Percentiles rank a stretch among this genome's conserved stretches.
These are phyloP conservation scores for Neurospora cerealis DNA, from an alignment of 495 filamentous ascomycete species.

Conservation along the genomic window DNA sequence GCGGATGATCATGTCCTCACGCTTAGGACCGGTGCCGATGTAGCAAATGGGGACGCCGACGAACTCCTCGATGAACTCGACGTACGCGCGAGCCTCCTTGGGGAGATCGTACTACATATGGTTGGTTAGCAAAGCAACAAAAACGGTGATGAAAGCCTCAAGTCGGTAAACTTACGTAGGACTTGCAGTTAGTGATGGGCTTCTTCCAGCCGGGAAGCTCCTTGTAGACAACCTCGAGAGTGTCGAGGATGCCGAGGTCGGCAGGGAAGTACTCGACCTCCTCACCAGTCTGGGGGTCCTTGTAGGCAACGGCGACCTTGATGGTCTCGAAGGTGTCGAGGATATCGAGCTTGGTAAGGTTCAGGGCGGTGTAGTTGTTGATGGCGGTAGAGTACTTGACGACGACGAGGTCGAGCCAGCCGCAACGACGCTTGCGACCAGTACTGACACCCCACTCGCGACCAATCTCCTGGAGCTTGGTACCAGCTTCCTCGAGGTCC, in stretches of 20 bases:
- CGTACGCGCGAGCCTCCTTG: conserved; percentile 61
- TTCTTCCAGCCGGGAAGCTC: conserved; percentile 71
- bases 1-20: conserved; percentile 42
- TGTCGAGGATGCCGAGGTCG: conserved; percentile 22
- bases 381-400: conserved; percentile 61
- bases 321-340: conserved; percentile 76
- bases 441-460: conserved; percentile 66
- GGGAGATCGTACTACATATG: conserved; percentile 54
- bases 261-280: conserved; percentile 30
- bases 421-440: conserved; percentile 73
- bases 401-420: conserved; percentile 88
- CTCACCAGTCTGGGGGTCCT: conserved; percentile 32
- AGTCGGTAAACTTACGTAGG: conserved; percentile 7
- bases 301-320: conserved; percentile 69
- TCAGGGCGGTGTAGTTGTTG: conserved; percentile 68
- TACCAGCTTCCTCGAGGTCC: conserved; percentile 47
- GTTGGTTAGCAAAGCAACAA: conserved; percentile 2
- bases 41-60: conserved; percentile 62
- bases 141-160: neutral
- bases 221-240: conserved; percentile 54
- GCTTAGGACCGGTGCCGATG: conserved; percentile 68
- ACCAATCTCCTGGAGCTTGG: conserved; percentile 36
- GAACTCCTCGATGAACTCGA: conserved; percentile 62
- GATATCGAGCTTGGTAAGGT: conserved; percentile 80
- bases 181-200: conserved; percentile 42